Conservation (phyloP, 495 filamentous ascomycete species). For the Aspergillus incahuasiensis region DNA sequence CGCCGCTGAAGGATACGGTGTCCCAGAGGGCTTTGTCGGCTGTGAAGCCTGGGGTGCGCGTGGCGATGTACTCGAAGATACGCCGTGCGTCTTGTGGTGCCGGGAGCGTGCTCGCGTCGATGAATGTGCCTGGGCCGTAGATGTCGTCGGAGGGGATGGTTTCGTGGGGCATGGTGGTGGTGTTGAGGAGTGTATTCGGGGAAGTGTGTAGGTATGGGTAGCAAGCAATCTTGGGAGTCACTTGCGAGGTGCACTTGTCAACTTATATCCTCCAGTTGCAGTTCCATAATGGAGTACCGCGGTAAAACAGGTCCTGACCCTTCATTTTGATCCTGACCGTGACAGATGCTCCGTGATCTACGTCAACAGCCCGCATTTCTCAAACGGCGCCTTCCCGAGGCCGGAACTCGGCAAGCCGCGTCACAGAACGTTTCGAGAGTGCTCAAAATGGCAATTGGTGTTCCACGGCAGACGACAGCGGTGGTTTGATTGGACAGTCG, state of each 20-base stretch:
- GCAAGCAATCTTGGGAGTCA: too few relatives aligned
- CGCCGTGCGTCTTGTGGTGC: constrained; percentile 25
- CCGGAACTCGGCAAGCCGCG: background rate
- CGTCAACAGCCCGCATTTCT: background rate
- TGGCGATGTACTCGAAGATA: constrained; percentile 23
- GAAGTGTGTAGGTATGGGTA: too few relatives aligned
- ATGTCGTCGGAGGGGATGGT: constrained; percentile 19
- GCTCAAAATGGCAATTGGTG: background rate
- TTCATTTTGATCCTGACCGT: background rate
- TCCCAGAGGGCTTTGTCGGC: constrained; percentile 20
- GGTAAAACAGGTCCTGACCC: too few relatives aligned
- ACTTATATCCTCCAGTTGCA: too few relatives aligned
- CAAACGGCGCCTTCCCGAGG: background rate
- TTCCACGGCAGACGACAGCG: too few relatives aligned
- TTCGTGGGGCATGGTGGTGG: constrained; percentile 9
- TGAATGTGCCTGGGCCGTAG: constrained; percentile 28
- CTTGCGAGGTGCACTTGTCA: too few relatives aligned
- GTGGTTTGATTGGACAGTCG: too few relatives aligned
- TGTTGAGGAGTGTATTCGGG: too few relatives aligned
- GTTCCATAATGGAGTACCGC: too few relatives aligned
- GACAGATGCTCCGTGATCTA: background rate
- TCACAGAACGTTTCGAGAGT: background rate
- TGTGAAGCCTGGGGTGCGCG: constrained; percentile 23
- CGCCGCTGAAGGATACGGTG: constrained; percentile 26
- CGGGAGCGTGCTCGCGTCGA: constrained; percentile 23